Evolutionary conservation across 2,329 filamentous ascomycete species (phyloP).

Genomic region (Basipetospora chlamydospora): DNA sequence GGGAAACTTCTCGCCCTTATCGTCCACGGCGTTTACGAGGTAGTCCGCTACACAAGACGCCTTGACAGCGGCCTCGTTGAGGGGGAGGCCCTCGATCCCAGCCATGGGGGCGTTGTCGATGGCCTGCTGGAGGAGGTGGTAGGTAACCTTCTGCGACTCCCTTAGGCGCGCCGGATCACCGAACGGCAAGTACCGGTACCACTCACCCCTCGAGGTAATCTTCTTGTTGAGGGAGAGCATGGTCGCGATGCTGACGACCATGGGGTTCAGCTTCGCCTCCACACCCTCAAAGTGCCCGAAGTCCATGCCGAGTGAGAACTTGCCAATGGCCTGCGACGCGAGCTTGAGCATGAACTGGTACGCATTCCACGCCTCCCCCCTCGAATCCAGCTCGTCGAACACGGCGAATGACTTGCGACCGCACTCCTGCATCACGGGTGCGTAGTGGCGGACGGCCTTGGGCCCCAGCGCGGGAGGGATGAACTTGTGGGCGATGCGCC

Average conservation of each 20-base stretch:
- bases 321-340: conserved; percentile 28
- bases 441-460: conserved; percentile 46
- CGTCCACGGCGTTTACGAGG: conserved; percentile 3
- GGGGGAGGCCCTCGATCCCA: neutral
- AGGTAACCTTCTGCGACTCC: conserved; percentile 17
- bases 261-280: conserved; percentile 33
- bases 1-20: conserved; percentile 10
- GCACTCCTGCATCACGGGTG: conserved; percentile 41
- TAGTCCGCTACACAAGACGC: conserved; percentile 1
- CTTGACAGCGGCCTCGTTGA: conserved; percentile 1
- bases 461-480: conserved; percentile 42
- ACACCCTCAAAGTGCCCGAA: conserved; percentile 27
- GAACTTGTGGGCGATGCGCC: conserved; percentile 43
- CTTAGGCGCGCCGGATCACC: conserved; percentile 34
- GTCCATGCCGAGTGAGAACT: conserved; percentile 29
- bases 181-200: conserved; percentile 43
- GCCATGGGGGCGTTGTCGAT: conserved; percentile 22
- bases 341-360: conserved; percentile 36
- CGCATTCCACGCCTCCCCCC: conserved; percentile 31
- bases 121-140: conserved; percentile 22
- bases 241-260: conserved; percentile 35
- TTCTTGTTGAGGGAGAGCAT: conserved; percentile 43
- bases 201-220: conserved; percentile 35
- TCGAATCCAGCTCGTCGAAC: conserved; percentile 34
- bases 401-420: conserved; percentile 34